These are phyloP conservation scores for Barnettozyma sucrosica DNA, from an alignment of 805 yeast species.

Conservation along the genomic window DNA sequence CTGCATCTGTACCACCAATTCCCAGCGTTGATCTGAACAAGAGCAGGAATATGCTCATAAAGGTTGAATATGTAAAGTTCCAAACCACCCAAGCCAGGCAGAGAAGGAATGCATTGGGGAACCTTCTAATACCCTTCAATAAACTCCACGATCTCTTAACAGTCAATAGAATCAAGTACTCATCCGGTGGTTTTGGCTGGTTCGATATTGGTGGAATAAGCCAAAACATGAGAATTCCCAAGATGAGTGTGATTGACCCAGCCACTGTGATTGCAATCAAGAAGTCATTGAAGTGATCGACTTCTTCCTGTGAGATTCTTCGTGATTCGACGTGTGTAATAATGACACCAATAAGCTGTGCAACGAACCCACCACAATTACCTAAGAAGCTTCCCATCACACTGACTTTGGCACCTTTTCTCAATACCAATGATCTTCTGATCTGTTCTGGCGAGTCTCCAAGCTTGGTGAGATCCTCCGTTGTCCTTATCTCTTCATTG, in stretches of 20 bases:
- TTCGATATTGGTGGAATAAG: slow-evolving; percentile 31
- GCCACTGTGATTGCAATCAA: slow-evolving; percentile 36
- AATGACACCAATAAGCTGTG: slow-evolving; percentile 34
- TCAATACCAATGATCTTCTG: slow-evolving; percentile 24
- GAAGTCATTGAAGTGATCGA: slow-evolving; percentile 30
- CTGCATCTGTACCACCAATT: slow-evolving; percentile 32
- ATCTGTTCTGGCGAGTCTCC: slow-evolving; percentile 21
- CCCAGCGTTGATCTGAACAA: slow-evolving; percentile 37
- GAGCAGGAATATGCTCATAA: slow-evolving; percentile 31
- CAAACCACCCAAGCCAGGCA: slow-evolving; percentile 39
- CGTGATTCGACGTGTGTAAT: slow-evolving; percentile 28
- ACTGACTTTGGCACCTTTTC: slow-evolving; percentile 32
- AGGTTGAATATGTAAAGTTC: slow-evolving; percentile 34
- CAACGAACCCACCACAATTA: slow-evolving; percentile 34
- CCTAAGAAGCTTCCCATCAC: slow-evolving; percentile 33
- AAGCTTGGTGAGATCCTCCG: not conserved
- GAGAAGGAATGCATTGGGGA: slow-evolving; percentile 32
- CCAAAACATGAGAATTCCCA: slow-evolving; percentile 25
- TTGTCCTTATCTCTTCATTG: slow-evolving; percentile 11
- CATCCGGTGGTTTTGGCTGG: slow-evolving; percentile 25
- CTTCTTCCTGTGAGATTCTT: slow-evolving; percentile 17
- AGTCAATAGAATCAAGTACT: slow-evolving; percentile 24
- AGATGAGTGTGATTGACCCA: slow-evolving; percentile 30
- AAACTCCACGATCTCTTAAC: slow-evolving; percentile 26
- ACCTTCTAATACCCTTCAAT: slow-evolving; percentile 24